These are phyloP conservation scores for Hortiboletus flavorubellus DNA, from an alignment of 768 basidiomycete species.

Conservation along the genomic window DNA sequence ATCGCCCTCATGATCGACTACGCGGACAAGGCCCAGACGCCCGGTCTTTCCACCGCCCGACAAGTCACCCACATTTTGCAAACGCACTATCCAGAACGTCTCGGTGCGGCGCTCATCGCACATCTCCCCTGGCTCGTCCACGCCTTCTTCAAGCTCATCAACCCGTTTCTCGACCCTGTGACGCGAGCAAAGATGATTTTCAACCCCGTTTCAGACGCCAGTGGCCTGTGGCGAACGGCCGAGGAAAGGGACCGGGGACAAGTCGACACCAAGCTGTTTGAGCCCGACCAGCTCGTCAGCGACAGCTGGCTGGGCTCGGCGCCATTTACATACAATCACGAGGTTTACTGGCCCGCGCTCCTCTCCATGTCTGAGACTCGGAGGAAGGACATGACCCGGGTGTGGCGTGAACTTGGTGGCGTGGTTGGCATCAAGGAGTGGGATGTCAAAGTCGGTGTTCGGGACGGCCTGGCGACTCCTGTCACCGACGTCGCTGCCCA, in stretches of 20 bases:
- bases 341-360: constrained; percentile 70
- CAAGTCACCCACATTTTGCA: constrained; percentile 63
- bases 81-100: constrained; percentile 83
- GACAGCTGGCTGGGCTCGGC: constrained; percentile 67
- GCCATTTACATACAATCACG: constrained; percentile 71
- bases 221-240: constrained; percentile 27
- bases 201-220: constrained; percentile 46
- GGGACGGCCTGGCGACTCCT: constrained; percentile 10
- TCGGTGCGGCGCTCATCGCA: constrained; percentile 68
- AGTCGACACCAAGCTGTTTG: constrained; percentile 44
- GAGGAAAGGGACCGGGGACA: constrained; percentile 20
- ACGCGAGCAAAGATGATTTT: constrained; percentile 75
- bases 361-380: constrained; percentile 52
- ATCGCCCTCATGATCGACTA: constrained; percentile 75
- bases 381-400: constrained; percentile 45
- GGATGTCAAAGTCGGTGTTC: constrained; percentile 55
- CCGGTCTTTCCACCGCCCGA: constrained; percentile 38
- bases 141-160: constrained; percentile 74
- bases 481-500: constrained; percentile 1
- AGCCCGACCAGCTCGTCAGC: constrained; percentile 63
- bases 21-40: constrained; percentile 64
- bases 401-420: constrained; percentile 69
- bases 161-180: constrained; percentile 79
- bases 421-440: constrained; percentile 73
- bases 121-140: constrained; percentile 80